Percentiles rank a stretch among this genome's conserved stretches.
These are phyloP conservation scores for Neurospora pannonica DNA, from an alignment of 495 filamentous ascomycete genomes.

Conservation along the genomic window DNA sequence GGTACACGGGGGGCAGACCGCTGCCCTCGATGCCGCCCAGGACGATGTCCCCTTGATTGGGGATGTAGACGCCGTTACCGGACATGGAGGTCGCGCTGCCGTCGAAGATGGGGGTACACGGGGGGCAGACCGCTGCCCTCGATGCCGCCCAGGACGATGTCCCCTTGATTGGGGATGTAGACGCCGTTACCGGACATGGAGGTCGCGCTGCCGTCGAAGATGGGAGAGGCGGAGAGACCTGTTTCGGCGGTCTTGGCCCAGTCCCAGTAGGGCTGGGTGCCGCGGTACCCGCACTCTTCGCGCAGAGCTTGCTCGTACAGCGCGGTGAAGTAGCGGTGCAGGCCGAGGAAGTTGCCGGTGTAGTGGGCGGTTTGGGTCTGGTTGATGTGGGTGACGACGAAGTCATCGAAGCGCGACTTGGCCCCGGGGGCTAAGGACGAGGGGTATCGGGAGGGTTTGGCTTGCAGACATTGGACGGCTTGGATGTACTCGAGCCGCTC, in stretches of 20 bases:
- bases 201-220: conserved; percentile 51
- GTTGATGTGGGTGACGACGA: conserved; percentile 58
- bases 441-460: conserved; percentile 39
- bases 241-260: conserved; percentile 43
- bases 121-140: conserved; percentile 14
- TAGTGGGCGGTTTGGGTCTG: conserved; percentile 53
- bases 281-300: conserved; percentile 62
- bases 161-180: conserved; percentile 26
- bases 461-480: conserved; percentile 55
- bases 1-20: conserved; percentile 8
- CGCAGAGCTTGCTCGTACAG: conserved; percentile 58
- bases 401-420: conserved; percentile 55
- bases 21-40: conserved; percentile 14
- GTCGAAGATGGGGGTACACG: conserved; percentile 48
- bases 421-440: conserved; percentile 23
- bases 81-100: conserved; percentile 47
- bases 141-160: conserved; percentile 13
- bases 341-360: conserved; percentile 56
- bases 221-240: conserved; percentile 41
- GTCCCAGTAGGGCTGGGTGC: conserved; percentile 55
- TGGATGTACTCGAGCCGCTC: conserved; percentile 51
- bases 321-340: conserved; percentile 61
- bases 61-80: conserved; percentile 46
- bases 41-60: conserved; percentile 20
- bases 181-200: conserved; percentile 54